Evolutionary conservation across 768 basidiomycete species (phyloP).

Genomic region (Tulasnella sp.): DNA sequence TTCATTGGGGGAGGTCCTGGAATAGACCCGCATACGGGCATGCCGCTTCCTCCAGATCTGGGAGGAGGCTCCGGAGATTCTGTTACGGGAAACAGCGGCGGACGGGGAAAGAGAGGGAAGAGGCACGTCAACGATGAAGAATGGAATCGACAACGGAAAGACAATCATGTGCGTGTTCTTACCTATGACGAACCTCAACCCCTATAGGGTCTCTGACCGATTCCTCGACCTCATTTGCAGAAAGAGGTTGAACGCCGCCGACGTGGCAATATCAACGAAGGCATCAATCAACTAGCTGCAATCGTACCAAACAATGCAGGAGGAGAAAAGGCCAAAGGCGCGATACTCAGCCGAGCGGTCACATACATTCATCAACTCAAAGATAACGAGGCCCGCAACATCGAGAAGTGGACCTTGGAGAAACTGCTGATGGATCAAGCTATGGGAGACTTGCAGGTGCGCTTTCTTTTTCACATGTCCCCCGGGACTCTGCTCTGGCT

Average conservation of each 20-base stretch:
- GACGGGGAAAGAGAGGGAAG: conserved; percentile 15
- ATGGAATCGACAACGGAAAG: conserved; percentile 72
- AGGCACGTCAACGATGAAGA: conserved; percentile 40
- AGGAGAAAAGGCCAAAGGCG: conserved; percentile 80
- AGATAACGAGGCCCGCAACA: conserved; percentile 82
- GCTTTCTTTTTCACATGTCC: not conserved
- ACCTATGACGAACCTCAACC: not conserved
- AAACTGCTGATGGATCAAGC: conserved; percentile 85
- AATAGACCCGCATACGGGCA: not conserved
- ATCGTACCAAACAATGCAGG: conserved; percentile 84
- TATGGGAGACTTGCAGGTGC: conserved; percentile 24
- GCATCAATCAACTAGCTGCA: conserved; percentile 83
- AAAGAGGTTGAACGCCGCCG: conserved; percentile 97
- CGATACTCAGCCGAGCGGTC: conserved; percentile 79
- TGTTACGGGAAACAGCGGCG: not conserved
- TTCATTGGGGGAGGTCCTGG: not conserved
- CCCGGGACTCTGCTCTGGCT: not conserved
- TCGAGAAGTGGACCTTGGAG: conserved; percentile 90
- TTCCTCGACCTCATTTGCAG: conserved; percentile 36
- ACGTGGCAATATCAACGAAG: conserved; percentile 92
- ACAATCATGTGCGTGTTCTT: conserved; percentile 57
- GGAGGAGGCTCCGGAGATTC: not conserved
- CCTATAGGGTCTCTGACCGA: not conserved
- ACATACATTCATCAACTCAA: conserved; percentile 88
- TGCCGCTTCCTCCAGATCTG: not conserved